These are phyloP conservation scores for Boletus coccyginus DNA, from an alignment of 768 basidiomycete genomes.

Conservation along the genomic window DNA sequence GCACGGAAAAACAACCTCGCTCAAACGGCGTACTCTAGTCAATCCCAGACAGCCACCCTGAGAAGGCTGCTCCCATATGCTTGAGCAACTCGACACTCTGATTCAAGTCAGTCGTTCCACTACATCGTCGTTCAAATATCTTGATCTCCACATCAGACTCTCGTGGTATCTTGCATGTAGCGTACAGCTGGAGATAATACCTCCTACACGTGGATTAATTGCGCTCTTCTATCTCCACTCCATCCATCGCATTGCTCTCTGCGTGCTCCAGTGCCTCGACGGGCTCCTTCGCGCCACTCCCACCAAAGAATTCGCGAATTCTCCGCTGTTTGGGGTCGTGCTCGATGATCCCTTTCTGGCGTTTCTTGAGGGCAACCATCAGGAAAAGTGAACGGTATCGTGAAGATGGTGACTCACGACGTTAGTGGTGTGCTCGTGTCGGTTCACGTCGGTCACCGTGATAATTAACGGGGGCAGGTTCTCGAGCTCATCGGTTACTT, in stretches of 20 bases:
- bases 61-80: slow-evolving; percentile 76
- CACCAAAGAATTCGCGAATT: slow-evolving; percentile 71
- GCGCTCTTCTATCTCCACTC: slow-evolving; percentile 9
- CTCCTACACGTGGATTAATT: slow-evolving; percentile 6
- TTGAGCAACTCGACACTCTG: slow-evolving; percentile 20
- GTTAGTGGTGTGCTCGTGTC: slow-evolving; percentile 50
- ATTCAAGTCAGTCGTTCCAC: slow-evolving; percentile 15
- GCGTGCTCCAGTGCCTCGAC: slow-evolving; percentile 11
- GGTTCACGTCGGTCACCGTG: slow-evolving; percentile 51
- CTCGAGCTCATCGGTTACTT: slow-evolving; percentile 16
- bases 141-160: slow-evolving; percentile 9
- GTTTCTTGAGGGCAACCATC: slow-evolving; percentile 39
- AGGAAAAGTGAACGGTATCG: background rate
- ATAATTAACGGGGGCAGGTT: slow-evolving; percentile 38
- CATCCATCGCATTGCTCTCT: slow-evolving; percentile 31
- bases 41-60: slow-evolving; percentile 61
- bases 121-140: background rate
- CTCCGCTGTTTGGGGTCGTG: slow-evolving; percentile 75
- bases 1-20: slow-evolving; percentile 64
- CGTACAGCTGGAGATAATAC: background rate
- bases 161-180: slow-evolving; percentile 3
- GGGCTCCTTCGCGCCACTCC: slow-evolving; percentile 18
- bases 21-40: slow-evolving; percentile 62
- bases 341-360: slow-evolving; percentile 77
- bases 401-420: slow-evolving; percentile 44